Conservation (phyloP, 202 grass and related monocot species). For the Digitaria exilis region DNA sequence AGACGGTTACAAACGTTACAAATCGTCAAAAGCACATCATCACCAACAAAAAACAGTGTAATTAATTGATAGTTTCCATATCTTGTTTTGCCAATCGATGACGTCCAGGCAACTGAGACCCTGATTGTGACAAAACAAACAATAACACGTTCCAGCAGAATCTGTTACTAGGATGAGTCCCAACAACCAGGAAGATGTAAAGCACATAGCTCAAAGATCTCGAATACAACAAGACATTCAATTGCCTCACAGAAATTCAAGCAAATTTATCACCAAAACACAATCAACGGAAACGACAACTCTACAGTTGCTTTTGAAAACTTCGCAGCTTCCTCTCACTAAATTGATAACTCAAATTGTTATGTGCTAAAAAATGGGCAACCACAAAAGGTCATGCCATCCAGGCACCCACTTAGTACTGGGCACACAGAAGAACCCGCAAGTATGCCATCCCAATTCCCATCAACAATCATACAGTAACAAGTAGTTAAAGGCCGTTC, state of each 20-base stretch:
- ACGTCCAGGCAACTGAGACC: neutral
- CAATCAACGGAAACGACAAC: neutral
- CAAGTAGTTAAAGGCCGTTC: neutral
- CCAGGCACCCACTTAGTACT: neutral
- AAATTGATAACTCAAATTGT: neutral
- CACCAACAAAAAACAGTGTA: slow-evolving; percentile 1
- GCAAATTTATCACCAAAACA: neutral
- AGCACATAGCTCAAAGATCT: neutral
- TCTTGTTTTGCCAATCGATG: neutral
- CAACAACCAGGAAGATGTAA: neutral
- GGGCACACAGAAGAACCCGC: neutral
- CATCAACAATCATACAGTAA: neutral
- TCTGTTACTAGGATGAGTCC: neutral
- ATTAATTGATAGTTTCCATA: neutral
- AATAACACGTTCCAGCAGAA: neutral
- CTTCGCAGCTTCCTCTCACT: neutral
- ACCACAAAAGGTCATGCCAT: neutral
- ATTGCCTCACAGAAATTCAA: neutral
- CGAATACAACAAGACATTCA: slow-evolving; percentile 1
- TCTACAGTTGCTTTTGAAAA: neutral
- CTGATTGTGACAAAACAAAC: neutral
- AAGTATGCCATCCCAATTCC: neutral
- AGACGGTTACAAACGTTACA: neutral
- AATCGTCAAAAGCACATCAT: neutral
- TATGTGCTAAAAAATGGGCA: neutral